Evolutionary conservation across 139 green algal species (phyloP).

Genomic region (Chlamydomonas sp.): DNA sequence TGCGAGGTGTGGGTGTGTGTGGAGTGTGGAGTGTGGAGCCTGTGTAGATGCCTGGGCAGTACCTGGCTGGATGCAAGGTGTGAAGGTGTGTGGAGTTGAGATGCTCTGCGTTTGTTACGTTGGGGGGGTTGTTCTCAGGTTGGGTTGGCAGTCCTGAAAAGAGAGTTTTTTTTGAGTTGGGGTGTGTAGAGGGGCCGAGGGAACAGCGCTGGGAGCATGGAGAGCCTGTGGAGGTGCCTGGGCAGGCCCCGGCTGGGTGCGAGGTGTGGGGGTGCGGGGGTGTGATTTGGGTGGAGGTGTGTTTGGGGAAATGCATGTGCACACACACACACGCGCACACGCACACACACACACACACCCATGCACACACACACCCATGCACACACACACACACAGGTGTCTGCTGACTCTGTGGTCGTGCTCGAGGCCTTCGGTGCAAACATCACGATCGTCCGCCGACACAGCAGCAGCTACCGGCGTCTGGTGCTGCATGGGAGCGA

Average conservation of each 20-base stretch:
- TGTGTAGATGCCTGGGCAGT: constrained; percentile 86
- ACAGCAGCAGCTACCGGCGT: constrained; percentile 62
- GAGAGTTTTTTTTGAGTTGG: no score
- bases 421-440: constrained; percentile 75
- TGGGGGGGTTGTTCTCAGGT: no score
- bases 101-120: no score
- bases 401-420: constrained; percentile 51
- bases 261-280: no score
- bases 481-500: constrained; percentile 81
- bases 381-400: no score
- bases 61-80: constrained; percentile 25
- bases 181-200: no score
- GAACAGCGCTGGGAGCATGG: no score
- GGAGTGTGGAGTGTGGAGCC: constrained; percentile 3
- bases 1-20: constrained; percentile 4
- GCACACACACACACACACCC: constrained; percentile 10
- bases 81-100: no score
- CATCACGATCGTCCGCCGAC: constrained; percentile 77
- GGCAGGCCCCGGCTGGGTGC: constrained; percentile 43
- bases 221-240: constrained; percentile 77
- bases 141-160: no score
- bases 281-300: no score
- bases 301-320: neutral
- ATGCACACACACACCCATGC: no score
- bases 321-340: constrained; percentile 6